Evolutionary conservation across 116 monocot species (phyloP).

Genomic region (Cymodocea nodosa): DNA sequence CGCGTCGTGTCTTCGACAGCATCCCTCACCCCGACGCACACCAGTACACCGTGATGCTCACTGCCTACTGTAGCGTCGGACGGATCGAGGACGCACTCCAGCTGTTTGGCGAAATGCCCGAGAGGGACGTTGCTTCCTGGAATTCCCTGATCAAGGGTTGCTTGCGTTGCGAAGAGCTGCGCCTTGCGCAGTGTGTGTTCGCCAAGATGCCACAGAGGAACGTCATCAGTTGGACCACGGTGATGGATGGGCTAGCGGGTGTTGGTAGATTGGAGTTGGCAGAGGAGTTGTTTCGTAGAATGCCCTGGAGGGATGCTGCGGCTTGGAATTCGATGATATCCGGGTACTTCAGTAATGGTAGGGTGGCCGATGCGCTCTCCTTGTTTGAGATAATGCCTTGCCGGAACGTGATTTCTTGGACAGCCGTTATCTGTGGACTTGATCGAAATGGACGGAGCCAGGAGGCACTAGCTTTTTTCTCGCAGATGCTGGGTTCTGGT

Average conservation of each 20-base stretch:
- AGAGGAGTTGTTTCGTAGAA: constrained; percentile 33
- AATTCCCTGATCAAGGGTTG: constrained; percentile 36
- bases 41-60: constrained; percentile 16
- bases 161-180: constrained; percentile 9
- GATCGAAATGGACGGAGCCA: constrained; percentile 45
- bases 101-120: constrained; percentile 33
- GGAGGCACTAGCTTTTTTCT: constrained; percentile 33
- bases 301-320: constrained; percentile 48
- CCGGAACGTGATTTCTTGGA: constrained; percentile 68
- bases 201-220: constrained; percentile 16
- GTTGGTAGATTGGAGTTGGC: constrained; percentile 33
- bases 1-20: constrained; percentile 6
- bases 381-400: constrained; percentile 54
- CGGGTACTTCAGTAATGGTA: constrained; percentile 39
- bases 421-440: constrained; percentile 66
- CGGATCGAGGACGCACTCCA: constrained; percentile 10
- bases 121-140: constrained; percentile 27
- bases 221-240: constrained; percentile 29
- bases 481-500: constrained; percentile 37
- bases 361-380: constrained; percentile 22
- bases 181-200: constrained; percentile 15
- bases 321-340: constrained; percentile 86
- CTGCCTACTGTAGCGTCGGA: background rate
- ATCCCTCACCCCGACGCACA: background rate
- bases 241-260: constrained; percentile 18